Base-by-base conservation (phyloP, 306 rosid genomes). In the Urtica urens region DNA sequence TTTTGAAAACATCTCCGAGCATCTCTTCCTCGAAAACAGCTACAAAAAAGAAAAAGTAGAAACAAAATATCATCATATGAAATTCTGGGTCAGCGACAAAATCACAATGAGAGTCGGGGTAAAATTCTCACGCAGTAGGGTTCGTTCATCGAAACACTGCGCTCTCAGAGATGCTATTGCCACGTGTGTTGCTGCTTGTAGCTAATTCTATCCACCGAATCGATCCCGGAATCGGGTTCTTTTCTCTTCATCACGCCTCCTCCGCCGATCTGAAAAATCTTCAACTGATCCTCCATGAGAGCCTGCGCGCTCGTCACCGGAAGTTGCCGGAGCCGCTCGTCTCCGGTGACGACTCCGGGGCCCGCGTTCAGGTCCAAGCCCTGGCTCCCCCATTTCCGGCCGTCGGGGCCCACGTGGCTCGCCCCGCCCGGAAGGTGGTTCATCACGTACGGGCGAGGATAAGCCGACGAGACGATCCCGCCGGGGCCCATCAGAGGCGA, bases 361-460 rank as follows among this genome's bases (percentile, higher is more conserved):
- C 99, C 95, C 1, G 95, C 66, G 69, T 90, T 90, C 25, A 90
- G 95, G 75, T 90, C 99, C 38, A 90, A 64, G 64, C 85, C 83
- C 55, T 72, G 95, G 58, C 82, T 74, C 49, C 85, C 94, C 99
- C 99, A 90, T 69, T 82, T 85, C 63, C 95, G 68, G 63, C 66
- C 72, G 56, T 85, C 95, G 28, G 83, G 79, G 17, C 73, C 78
- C 57, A 66, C 64, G 38, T 76, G 81, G 58, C 82, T 78, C 41
- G 79, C 76, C 40, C 84, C 71, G n/a, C 87, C 86, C 0, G 87
- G 83, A 57, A 79, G 73, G n/a, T n/a, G n/a, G 70, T 74, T 75
- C 86, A 90, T 76, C 51, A 85, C 78, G 54, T 46, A 82, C 6
- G 99, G 92, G 9, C 84, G 80, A 21, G 93, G 71, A 53, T 51